phyloP scores from a whole-genome alignment of 106 monocot genomes.

The Platanthera guangdongensis region DNA sequence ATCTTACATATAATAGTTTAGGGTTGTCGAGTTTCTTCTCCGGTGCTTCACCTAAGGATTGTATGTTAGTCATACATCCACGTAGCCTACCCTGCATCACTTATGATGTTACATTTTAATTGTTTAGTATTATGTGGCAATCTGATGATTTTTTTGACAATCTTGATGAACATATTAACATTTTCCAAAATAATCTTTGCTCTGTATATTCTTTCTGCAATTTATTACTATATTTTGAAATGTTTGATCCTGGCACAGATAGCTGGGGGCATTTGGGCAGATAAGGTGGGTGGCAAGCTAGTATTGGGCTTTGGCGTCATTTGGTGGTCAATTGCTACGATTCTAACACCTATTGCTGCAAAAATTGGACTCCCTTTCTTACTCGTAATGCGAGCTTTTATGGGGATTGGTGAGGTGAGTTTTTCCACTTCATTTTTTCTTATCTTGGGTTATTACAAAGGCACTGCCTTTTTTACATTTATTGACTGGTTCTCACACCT shows the following conservation, averaged over 20 bases:
- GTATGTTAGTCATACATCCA: no score
- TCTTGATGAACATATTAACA: neutral
- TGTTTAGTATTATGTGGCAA: neutral
- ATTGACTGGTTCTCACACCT: neutral
- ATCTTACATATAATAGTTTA: no score
- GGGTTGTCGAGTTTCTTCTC: no score
- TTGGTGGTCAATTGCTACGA: slow-evolving; percentile 96
- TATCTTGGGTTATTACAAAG: neutral
- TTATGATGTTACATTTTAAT: neutral
- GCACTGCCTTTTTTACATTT: neutral
- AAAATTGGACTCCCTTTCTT: slow-evolving; percentile 81
- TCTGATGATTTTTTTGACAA: neutral
- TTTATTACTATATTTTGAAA: neutral
- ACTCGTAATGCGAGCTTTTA: slow-evolving; percentile 83
- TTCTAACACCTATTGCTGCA: slow-evolving; percentile 93
- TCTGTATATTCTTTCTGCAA: neutral
- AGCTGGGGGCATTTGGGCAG: slow-evolving; percentile 90
- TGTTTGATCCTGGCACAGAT: slow-evolving; percentile 36
- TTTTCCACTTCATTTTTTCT: slow-evolving; percentile 13
- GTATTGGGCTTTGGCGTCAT: slow-evolving; percentile 93
- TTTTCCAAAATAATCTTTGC: neutral
- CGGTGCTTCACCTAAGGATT: no score
- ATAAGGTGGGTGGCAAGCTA: slow-evolving; percentile 84
- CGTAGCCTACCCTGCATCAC: no score
- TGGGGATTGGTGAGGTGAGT: slow-evolving; percentile 98